These are phyloP conservation scores for Rubroboletus pulcherrimus DNA, from an alignment of 768 basidiomycete genomes.

Conservation along the genomic window DNA sequence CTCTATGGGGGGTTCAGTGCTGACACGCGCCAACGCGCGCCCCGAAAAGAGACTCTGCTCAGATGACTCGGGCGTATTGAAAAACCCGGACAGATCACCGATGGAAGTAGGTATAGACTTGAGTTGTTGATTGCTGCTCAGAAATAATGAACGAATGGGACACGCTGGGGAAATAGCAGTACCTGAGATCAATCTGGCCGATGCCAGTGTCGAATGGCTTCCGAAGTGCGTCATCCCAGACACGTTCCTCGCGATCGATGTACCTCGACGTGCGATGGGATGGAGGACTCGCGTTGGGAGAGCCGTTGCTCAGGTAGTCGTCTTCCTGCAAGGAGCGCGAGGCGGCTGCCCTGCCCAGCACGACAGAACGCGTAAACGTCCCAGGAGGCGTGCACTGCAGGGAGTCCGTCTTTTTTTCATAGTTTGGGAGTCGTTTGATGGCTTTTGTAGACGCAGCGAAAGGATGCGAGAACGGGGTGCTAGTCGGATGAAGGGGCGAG, in stretches of 20 bases:
- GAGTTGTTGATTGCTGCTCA: constrained; percentile 36
- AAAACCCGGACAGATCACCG: constrained; percentile 44
- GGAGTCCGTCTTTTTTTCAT: constrained; percentile 37
- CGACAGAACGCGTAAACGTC: constrained; percentile 16
- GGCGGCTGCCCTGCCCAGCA: constrained; percentile 7
- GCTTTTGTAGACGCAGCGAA: constrained; percentile 58
- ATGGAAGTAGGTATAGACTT: constrained; percentile 48
- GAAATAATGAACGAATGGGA: constrained; percentile 11
- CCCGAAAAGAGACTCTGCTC: constrained; percentile 26
- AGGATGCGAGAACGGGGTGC: constrained; percentile 36
- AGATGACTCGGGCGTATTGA: constrained; percentile 37
- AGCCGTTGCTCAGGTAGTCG: constrained; percentile 15
- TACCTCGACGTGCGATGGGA: constrained; percentile 16
- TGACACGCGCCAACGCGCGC: constrained; percentile 33
- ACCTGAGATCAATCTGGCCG: constrained; percentile 57
- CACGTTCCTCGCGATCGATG: constrained; percentile 30
- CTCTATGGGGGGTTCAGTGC: constrained; percentile 32
- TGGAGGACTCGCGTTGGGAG: constrained; percentile 8
- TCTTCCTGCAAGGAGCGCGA: constrained; percentile 27
- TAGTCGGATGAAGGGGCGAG: constrained; percentile 28
- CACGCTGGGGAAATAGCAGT: constrained; percentile 14
- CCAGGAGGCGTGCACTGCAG: constrained; percentile 22
- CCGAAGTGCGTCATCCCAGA: constrained; percentile 49
- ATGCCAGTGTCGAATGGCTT: constrained; percentile 44
- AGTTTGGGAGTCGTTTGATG: constrained; percentile 38